A percentile compares a stretch with the other conserved stretches of the same genome.
Conservation (phyloP, 2,329 filamentous ascomycete genomes). For the Rutstroemia sp. region DNA sequence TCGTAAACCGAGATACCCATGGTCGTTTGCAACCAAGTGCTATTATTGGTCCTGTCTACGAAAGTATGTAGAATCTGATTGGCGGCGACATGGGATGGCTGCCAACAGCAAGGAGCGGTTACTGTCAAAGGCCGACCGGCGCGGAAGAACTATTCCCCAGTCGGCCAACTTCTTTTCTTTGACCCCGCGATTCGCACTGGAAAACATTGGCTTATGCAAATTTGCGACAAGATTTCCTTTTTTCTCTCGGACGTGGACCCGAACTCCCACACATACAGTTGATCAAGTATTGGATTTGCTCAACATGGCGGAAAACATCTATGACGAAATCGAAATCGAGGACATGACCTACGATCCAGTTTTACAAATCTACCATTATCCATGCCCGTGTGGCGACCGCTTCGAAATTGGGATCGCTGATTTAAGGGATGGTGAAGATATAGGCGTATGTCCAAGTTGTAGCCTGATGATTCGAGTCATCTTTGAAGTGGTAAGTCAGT, state of each 20-base stretch:
- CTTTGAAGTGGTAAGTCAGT: slow-evolving; percentile 64
- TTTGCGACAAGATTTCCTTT: no score
- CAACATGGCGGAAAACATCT: slow-evolving; percentile 52
- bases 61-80: no score
- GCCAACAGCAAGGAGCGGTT: no score
- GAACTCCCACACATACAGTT: neutral
- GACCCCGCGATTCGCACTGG: neutral
- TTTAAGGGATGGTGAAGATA: slow-evolving; percentile 80
- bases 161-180: slow-evolving; percentile 1
- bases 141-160: neutral
- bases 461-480: slow-evolving; percentile 95
- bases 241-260: neutral
- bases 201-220: no score
- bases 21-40: neutral
- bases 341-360: slow-evolving; percentile 88
- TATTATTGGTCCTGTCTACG: neutral
- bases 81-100: no score
- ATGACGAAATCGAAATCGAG: slow-evolving; percentile 98
- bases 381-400: slow-evolving; percentile 92
- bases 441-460: slow-evolving; percentile 96
- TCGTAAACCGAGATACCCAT: neutral
- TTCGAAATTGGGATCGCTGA: slow-evolving; percentile 88
- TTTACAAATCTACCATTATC: slow-evolving; percentile 88
- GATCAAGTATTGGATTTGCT: neutral
- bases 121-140: neutral